Percentiles rank a stretch among this genome's conserved stretches.
phyloP scores from a whole-genome alignment of 108 stramenopile species.

The Asterionellopsis glacialis region DNA sequence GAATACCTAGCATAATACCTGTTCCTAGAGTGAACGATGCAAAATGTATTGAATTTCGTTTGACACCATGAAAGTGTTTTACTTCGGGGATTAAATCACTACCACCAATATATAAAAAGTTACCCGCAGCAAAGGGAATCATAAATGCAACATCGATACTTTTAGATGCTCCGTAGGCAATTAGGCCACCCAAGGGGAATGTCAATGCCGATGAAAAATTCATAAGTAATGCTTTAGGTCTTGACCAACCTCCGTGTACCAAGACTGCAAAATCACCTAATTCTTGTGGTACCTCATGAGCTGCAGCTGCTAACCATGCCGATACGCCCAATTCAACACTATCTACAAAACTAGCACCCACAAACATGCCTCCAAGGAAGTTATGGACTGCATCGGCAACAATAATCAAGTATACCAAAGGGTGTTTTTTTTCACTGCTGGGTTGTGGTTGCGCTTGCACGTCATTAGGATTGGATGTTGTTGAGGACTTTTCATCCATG shows the following conservation, averaged over 20 bases:
- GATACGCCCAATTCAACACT: conserved; percentile 5
- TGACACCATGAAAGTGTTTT: conserved; percentile 1
- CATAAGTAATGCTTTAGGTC: not conserved
- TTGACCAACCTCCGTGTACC: conserved; percentile 1
- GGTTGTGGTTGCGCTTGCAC: too few relatives aligned
- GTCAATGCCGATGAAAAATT: conserved; percentile 10
- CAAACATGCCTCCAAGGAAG: conserved; percentile 14
- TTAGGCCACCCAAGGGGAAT: conserved; percentile 3
- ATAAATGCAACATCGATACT: conserved; percentile 2
- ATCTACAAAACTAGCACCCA: conserved; percentile 13
- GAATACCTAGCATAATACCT: too few relatives aligned
- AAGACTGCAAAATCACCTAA: conserved; percentile 2
- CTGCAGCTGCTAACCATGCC: conserved; percentile 8
- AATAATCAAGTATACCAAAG: not conserved
- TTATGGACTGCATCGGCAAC: conserved; percentile 19
- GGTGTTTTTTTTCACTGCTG: too few relatives aligned
- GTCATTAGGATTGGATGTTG: too few relatives aligned
- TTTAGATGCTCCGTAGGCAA: conserved; percentile 11
- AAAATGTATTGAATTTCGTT: not conserved
- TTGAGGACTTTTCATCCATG: too few relatives aligned
- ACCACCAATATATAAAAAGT: conserved; percentile 12
- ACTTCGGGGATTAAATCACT: conserved; percentile 11
- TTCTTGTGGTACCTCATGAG: conserved; percentile 22
- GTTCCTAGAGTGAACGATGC: not conserved
- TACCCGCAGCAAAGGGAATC: conserved; percentile 12